Conservation (phyloP, 129 eudicot species). For the Lactuca saligna region DNA sequence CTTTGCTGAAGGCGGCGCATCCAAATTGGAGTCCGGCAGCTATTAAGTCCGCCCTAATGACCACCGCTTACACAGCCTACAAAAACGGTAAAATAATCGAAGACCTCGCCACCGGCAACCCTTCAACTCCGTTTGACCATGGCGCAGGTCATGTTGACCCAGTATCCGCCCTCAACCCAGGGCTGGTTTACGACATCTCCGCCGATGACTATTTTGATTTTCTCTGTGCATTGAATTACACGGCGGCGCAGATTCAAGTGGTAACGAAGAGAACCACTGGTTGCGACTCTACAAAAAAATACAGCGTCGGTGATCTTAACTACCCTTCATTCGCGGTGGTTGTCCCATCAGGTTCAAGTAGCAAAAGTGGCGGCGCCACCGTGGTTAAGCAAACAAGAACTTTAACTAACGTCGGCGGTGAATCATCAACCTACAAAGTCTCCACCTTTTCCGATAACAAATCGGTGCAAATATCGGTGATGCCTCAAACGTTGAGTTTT, state of each 20-base stretch:
- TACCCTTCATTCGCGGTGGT: conserved; percentile 89
- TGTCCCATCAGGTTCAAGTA: conserved; percentile 37
- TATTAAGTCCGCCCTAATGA: conserved; percentile 87
- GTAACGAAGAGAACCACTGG: conserved; percentile 65
- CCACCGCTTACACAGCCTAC: conserved; percentile 73
- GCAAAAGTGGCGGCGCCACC: conserved; percentile 42
- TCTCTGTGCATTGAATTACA: conserved; percentile 89
- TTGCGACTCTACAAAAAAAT: conserved; percentile 55
- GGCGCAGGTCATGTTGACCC: conserved; percentile 99
- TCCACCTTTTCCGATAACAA: conserved; percentile 39
- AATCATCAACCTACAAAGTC: conserved; percentile 70
- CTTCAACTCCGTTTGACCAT: conserved; percentile 92
- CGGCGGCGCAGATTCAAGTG: conserved; percentile 51
- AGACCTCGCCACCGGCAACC: conserved; percentile 81
- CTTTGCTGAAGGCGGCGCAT: conserved; percentile 82
- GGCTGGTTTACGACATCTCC: conserved; percentile 72
- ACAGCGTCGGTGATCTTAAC: conserved; percentile 59
- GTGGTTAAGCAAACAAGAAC: conserved; percentile 79
- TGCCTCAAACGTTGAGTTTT: conserved; percentile 58
- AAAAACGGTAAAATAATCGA: conserved; percentile 53
- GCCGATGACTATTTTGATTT: conserved; percentile 66
- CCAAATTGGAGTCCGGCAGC: conserved; percentile 95
- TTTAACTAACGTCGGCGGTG: conserved; percentile 70
- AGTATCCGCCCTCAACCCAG: conserved; percentile 82
- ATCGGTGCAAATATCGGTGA: conserved; percentile 60